These are phyloP conservation scores for Fusarium temperatum DNA, from an alignment of 2,329 filamentous ascomycete species.

Conservation along the genomic window DNA sequence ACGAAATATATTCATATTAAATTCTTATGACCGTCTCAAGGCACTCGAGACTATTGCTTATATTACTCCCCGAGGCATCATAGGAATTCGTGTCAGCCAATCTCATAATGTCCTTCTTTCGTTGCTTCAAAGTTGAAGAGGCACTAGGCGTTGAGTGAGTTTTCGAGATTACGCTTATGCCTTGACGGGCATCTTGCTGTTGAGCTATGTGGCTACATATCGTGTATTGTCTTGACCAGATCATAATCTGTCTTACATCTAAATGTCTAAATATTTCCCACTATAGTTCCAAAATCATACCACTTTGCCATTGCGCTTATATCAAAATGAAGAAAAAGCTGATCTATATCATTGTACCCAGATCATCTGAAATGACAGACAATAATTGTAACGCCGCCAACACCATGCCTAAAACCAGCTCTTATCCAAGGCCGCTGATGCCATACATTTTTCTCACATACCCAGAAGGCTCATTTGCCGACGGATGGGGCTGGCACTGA, in stretches of 20 bases:
- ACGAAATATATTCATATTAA: background rate
- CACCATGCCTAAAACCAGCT: constrained; percentile 30
- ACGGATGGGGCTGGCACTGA: constrained; percentile 71
- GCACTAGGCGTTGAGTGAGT: background rate
- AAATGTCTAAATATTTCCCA: constrained; percentile 15
- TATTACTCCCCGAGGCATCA: background rate
- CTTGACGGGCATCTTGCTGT: background rate
- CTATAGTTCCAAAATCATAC: background rate
- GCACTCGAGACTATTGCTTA: background rate
- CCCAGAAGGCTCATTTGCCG: constrained; percentile 79
- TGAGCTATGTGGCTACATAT: background rate
- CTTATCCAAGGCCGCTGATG: background rate
- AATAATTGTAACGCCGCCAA: constrained; percentile 30
- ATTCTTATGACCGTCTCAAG: background rate
- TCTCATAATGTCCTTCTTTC: background rate
- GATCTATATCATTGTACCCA: constrained; percentile 5
- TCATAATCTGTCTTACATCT: background rate
- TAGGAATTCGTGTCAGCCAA: no score
- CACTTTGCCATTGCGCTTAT: background rate
- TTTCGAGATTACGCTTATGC: background rate
- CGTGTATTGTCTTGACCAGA: background rate
- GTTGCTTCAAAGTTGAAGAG: background rate
- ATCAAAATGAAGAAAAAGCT: background rate
- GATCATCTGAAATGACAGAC: constrained; percentile 5
- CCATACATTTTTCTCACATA: constrained; percentile 32